Evolutionary conservation across 2,329 filamentous ascomycete species (phyloP).

Genomic region (Sphaerulina populicola): DNA sequence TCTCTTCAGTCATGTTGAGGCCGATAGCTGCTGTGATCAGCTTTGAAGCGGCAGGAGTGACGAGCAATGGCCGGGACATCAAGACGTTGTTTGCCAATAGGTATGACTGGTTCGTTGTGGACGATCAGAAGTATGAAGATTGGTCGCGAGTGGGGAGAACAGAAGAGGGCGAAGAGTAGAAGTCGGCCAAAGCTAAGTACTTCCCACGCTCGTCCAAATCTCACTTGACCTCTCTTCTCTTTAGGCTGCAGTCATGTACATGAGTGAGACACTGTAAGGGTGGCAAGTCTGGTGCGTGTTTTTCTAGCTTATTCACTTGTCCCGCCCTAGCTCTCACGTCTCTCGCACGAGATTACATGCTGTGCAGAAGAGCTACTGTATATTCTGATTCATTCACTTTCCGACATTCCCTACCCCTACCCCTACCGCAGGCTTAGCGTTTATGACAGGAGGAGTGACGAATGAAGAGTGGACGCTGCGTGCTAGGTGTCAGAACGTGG

Average conservation of each 20-base stretch:
- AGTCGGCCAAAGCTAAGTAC: constrained; percentile 1
- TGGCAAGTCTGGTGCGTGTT: neutral
- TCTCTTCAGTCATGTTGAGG: constrained; percentile 21
- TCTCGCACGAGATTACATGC: neutral
- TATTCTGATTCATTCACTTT: neutral
- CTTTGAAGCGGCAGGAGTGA: neutral
- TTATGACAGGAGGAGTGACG: too few species aligned
- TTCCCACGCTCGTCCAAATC: neutral
- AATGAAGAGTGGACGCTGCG: neutral
- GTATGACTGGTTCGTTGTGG: neutral
- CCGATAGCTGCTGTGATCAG: constrained; percentile 1
- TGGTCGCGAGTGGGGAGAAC: constrained; percentile 1
- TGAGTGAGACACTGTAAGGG: neutral
- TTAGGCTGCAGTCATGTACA: constrained; percentile 1
- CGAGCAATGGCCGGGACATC: constrained; percentile 1
- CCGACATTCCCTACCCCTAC: too few species aligned
- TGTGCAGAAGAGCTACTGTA: neutral
- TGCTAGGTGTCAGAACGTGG: neutral
- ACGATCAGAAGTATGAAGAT: neutral
- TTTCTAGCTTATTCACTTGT: neutral
- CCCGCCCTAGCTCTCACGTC: neutral
- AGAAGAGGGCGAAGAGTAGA: constrained; percentile 6
- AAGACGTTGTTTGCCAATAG: constrained; percentile 1
- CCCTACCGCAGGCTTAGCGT: too few species aligned
- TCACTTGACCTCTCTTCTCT: constrained; percentile 3